Evolutionary conservation across 345 rosid species (phyloP).

Genomic region (Arabidopsis arenosa): DNA sequence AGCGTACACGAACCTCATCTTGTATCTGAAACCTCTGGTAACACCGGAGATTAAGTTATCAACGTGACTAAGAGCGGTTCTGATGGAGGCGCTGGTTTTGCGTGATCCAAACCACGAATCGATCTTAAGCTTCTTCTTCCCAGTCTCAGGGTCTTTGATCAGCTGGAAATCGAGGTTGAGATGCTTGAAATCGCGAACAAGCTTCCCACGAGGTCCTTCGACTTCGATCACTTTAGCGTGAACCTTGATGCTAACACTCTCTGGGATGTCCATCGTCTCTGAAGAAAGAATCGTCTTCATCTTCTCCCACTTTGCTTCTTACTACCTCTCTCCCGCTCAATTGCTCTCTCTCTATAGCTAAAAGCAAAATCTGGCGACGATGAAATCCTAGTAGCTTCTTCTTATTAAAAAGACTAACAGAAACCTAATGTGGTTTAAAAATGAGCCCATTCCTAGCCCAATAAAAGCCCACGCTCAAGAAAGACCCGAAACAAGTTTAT

Average conservation of each 20-base stretch:
- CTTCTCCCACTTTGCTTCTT: background rate
- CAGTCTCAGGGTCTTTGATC: slow-evolving; percentile 43
- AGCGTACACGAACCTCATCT: slow-evolving; percentile 64
- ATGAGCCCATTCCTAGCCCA: too few species aligned
- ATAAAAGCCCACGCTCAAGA: too few species aligned
- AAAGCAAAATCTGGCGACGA: too few species aligned
- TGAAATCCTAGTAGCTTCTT: too few species aligned
- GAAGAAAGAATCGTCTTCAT: slow-evolving; percentile 53
- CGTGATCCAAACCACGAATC: slow-evolving; percentile 54
- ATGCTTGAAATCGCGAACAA: slow-evolving; percentile 57
- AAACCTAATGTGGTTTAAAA: too few species aligned
- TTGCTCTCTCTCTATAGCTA: too few species aligned
- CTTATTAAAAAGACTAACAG: too few species aligned
- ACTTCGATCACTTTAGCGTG: slow-evolving; percentile 53
- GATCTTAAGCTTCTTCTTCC: slow-evolving; percentile 44
- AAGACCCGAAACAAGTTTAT: too few species aligned
- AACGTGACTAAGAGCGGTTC: slow-evolving; percentile 52
- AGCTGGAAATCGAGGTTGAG: slow-evolving; percentile 60
- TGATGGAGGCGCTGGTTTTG: slow-evolving; percentile 48
- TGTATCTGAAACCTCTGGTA: slow-evolving; percentile 61
- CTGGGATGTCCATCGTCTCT: slow-evolving; percentile 71
- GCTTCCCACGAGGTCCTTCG: slow-evolving; percentile 49
- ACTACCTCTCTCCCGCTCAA: too few species aligned
- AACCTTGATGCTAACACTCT: slow-evolving; percentile 56
- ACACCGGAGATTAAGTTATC: slow-evolving; percentile 58